Evolutionary conservation across 2,329 filamentous ascomycete species (phyloP), one percentile per base, ranked within the genome.

Genomic region (Colletotrichum plurivorum): DNA sequence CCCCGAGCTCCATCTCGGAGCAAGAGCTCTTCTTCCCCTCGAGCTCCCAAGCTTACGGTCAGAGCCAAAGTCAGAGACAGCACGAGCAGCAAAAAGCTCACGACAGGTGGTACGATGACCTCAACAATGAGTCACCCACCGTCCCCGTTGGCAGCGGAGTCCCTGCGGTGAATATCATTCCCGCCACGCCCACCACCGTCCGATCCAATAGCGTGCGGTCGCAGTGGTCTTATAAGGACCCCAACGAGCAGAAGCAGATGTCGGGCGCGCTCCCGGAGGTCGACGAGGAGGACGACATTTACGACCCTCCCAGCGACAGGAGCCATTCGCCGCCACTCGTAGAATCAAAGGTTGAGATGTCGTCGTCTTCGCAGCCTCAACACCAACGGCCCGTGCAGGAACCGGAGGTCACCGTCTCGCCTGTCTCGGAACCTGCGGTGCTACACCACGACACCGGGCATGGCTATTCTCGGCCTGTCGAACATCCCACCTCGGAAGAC

Each of bases 201-300:
- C 66, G 66, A 41, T 69, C 66, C 62, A 66, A 66, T 51, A 69
- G 66, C 22, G 66, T 69, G 22, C 66, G 66, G 20, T 69, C 66
- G 20, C 63, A 69, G 43, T 52, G 31, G 4, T 69, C 66, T 25
- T 69, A 54, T 25, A 57, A 52, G 49, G 66, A 59, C 15, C 27
- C 57, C 52, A 57, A 25, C 20, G 62, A 63, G n/a, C 55, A 57
- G 15, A 63, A 54, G 41, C 66, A 69, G 8, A 20, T 56, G 41
- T 8, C 61, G 8, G 61, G 54, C 15, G 54, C 66, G 8, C 53
- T 69, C 2, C 66, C 55, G 36, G 66, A 69, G 25, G 61, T 65
- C 15, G 36, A 53, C 55, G 66, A 69, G 49, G 66, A 69, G 9
- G 66, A 60, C 15, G 66, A 60, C 12, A 66, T 69, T 36, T 69